These are phyloP conservation scores for Calvatia gigantea DNA, from an alignment of 768 basidiomycete genomes.

Conservation along the genomic window DNA sequence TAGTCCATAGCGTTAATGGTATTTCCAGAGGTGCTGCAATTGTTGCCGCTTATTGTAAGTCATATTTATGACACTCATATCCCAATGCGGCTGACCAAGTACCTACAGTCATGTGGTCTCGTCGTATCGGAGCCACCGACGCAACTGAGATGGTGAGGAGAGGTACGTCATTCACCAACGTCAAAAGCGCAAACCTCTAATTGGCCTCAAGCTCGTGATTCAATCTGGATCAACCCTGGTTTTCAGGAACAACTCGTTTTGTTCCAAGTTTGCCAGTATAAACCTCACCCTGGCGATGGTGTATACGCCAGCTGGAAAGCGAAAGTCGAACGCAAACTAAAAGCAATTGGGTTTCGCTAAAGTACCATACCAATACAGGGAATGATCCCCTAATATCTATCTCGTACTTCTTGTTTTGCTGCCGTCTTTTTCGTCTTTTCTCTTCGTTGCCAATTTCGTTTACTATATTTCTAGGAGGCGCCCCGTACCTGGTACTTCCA, in stretches of 20 bases:
- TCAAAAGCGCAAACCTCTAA: constrained; percentile 5
- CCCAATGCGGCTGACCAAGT: constrained; percentile 11
- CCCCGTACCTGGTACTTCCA: too few species aligned
- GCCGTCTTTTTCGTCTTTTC: constrained; percentile 5
- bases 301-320: constrained; percentile 67
- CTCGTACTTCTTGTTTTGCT: neutral
- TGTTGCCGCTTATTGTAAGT: constrained; percentile 73
- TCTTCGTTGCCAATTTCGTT: neutral
- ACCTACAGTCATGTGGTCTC: constrained; percentile 62
- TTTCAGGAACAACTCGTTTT: constrained; percentile 77
- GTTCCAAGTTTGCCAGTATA: constrained; percentile 70
- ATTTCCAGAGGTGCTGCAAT: constrained; percentile 66
- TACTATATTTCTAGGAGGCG: neutral
- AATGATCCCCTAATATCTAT: neutral
- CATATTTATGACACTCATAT: neutral
- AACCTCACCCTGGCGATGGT: constrained; percentile 54
- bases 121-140: constrained; percentile 49
- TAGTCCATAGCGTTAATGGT: constrained; percentile 68
- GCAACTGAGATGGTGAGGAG: constrained; percentile 59
- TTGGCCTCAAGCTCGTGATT: constrained; percentile 54
- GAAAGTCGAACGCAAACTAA: constrained; percentile 47
- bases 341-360: constrained; percentile 32
- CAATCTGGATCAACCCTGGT: constrained; percentile 77
- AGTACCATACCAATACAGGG: neutral
- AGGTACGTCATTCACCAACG: constrained; percentile 34